A percentile compares a stretch with the other conserved stretches of the same genome.
phyloP scores from a whole-genome alignment of 1,139 yeast species.

The Citeromyces hawaiiensis region DNA sequence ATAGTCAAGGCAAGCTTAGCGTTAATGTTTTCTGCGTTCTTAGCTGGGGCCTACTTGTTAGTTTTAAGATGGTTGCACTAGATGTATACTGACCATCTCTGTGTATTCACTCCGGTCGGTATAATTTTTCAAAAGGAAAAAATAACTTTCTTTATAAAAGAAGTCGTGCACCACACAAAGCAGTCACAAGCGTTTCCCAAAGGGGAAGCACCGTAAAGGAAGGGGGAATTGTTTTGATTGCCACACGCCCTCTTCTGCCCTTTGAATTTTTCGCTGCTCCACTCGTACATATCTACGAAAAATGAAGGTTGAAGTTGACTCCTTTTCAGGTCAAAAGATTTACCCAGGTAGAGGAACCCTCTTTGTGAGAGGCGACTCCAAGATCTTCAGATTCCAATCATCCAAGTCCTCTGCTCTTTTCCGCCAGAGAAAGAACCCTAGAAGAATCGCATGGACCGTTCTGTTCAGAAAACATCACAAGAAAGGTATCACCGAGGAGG shows the following conservation, averaged over 20 bases:
- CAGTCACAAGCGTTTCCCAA: background rate
- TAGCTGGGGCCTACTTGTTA: slow-evolving; percentile 70
- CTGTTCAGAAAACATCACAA: slow-evolving; percentile 99
- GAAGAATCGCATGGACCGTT: slow-evolving; percentile 99
- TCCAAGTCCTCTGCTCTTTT: slow-evolving; percentile 96
- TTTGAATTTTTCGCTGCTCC: background rate
- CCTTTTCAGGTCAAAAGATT: slow-evolving; percentile 98
- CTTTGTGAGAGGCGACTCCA: slow-evolving; percentile 99
- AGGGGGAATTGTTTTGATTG: background rate
- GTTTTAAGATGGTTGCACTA: slow-evolving; percentile 1
- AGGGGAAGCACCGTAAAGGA: background rate
- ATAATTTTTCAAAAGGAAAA: slow-evolving; percentile 2
- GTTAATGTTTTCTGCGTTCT: slow-evolving; percentile 93
- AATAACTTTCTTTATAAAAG: slow-evolving; percentile 5
- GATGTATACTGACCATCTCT: slow-evolving; percentile 86
- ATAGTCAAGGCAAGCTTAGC: slow-evolving; percentile 95
- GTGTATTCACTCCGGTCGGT: slow-evolving; percentile 92
- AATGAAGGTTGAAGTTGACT: slow-evolving; percentile 99
- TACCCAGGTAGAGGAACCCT: slow-evolving; percentile 99
- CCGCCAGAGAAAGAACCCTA: slow-evolving; percentile 99
- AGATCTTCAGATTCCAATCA: slow-evolving; percentile 98
- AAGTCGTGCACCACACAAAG: background rate
- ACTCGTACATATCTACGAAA: slow-evolving; percentile 11
- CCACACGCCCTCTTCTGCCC: background rate
- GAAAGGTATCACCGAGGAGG: slow-evolving; percentile 99